phyloP scores from a whole-genome alignment of 2,329 filamentous ascomycete genomes.

The Rachicladosporium sp. region DNA sequence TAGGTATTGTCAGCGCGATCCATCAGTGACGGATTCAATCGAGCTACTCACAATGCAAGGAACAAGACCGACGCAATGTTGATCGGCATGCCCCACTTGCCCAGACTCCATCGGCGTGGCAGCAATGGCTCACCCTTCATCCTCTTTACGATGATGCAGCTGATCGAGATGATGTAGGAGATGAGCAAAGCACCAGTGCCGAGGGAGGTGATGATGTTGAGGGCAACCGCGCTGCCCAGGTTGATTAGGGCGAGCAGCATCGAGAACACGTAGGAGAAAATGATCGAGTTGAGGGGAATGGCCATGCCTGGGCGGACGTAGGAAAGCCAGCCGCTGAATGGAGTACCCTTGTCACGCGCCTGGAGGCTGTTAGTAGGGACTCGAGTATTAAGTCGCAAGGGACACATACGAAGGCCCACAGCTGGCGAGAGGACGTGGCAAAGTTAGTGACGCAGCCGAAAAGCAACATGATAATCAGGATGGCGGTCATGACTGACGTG shows the following conservation, averaged over 20 bases:
- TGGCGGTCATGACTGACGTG: slow-evolving; percentile 18
- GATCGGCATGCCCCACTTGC: slow-evolving; percentile 24
- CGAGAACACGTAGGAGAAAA: slow-evolving; percentile 19
- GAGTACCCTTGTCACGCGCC: slow-evolving; percentile 13
- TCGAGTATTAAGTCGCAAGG: slow-evolving; percentile 2
- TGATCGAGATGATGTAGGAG: slow-evolving; percentile 22
- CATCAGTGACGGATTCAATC: slow-evolving; percentile 23
- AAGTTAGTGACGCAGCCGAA: slow-evolving; percentile 25
- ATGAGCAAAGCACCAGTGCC: slow-evolving; percentile 23
- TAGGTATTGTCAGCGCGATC: slow-evolving; percentile 23
- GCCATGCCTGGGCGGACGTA: slow-evolving; percentile 19
- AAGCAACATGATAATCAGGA: slow-evolving; percentile 22
- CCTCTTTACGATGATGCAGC: slow-evolving; percentile 21
- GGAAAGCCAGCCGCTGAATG: slow-evolving; percentile 23
- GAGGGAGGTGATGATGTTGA: slow-evolving; percentile 31
- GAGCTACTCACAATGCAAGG: slow-evolving; percentile 22
- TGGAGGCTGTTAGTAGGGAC: not conserved
- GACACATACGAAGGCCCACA: slow-evolving; percentile 23
- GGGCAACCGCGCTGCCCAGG: slow-evolving; percentile 28
- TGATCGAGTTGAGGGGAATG: slow-evolving; percentile 22
- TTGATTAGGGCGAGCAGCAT: slow-evolving; percentile 29
- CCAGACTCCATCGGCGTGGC: slow-evolving; percentile 20
- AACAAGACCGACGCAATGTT: slow-evolving; percentile 28
- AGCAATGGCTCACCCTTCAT: slow-evolving; percentile 19
- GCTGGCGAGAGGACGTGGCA: slow-evolving; percentile 21